These are phyloP conservation scores for Rhytidhysteron rufulum DNA, from an alignment of 2,329 filamentous ascomycete genomes.

Conservation along the genomic window DNA sequence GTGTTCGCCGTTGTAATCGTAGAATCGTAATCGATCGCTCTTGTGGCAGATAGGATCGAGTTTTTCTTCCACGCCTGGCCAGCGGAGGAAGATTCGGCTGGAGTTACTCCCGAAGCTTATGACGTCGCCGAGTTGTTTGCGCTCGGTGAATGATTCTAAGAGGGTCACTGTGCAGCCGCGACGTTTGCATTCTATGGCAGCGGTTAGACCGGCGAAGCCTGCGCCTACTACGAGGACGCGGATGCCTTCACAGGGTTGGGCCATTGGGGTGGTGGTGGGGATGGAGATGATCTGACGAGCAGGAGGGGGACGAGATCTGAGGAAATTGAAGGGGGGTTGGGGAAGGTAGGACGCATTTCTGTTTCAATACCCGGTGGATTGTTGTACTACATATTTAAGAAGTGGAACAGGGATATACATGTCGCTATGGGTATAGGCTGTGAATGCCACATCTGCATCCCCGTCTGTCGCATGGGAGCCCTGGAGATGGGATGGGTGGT, in stretches of 20 bases:
- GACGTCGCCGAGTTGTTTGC: constrained; percentile 59
- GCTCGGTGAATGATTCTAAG: constrained; percentile 53
- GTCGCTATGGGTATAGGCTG: too few relatives aligned
- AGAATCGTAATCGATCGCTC: constrained; percentile 56
- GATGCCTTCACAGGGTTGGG: constrained; percentile 35
- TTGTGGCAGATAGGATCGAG: constrained; percentile 50
- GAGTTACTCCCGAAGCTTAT: constrained; percentile 60
- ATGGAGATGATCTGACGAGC: too few relatives aligned
- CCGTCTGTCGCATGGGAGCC: too few relatives aligned
- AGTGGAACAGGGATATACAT: too few relatives aligned
- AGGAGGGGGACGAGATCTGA: too few relatives aligned
- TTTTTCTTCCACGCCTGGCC: constrained; percentile 43
- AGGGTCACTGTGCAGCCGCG: constrained; percentile 57
- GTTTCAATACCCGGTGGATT: too few relatives aligned
- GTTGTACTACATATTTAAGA: too few relatives aligned
- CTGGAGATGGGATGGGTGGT: too few relatives aligned
- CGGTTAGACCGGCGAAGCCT: constrained; percentile 59
- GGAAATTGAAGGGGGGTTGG: too few relatives aligned
- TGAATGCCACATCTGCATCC: too few relatives aligned
- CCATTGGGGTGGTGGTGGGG: not conserved
- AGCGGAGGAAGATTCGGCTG: constrained; percentile 55
- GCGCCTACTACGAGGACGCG: constrained; percentile 49
- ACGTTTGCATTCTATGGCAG: constrained; percentile 60
- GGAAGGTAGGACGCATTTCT: too few relatives aligned
- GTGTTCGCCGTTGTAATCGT: constrained; percentile 59